Base-by-base conservation (phyloP, 345 rosid genomes). In the Alliaria petiolata region DNA sequence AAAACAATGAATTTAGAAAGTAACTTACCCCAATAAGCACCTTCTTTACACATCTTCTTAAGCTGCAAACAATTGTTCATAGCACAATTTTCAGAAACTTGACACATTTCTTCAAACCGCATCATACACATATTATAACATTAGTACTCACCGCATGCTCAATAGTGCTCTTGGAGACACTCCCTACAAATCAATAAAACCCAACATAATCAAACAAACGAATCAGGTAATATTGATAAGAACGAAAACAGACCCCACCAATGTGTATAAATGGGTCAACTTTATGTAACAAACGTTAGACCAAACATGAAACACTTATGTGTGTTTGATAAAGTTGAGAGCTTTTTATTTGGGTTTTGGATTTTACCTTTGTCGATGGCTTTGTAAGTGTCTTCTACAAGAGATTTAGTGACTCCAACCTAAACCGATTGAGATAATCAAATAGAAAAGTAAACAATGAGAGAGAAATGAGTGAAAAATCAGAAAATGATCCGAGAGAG, bases 1-100 rank as follows among this genome's bases (percentile, higher is more conserved):
- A 22, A 22, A 22, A 22, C 25, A 22, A 35, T 63, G 20, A 28
- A 3, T 35, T 51, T 10, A 19, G 19, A 43, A 49, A 53, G 14
- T 2, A 74, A 63, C 85, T 76, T 79, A 90, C 98, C 96, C 95
- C 97, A 87, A 56, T 83, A 89, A 62, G 78, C 92, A 72, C 92
- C 98, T 83, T 87, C 96, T 76, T 82, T 84, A 74, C 98, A 93
- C 87, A 90, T 83, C 69, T 82, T 93, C 83, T 87, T 90, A 79
- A 93, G 66, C 98, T 89, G 91, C 79, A 85, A 63, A 16, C 50
- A 67, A 11, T 20, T 56, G 11, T 55, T 22, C 25, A 42, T 4
- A 20, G 2, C 9, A 39, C 0, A 46, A 49, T 6, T 8, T 14
- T 50, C 25, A 67, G 58, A 79, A 49, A 50, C 52, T 30, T 0